A percentile compares a stretch with the other conserved stretches of the same genome.
phyloP scores from a whole-genome alignment of 768 basidiomycete genomes.

The Boletus subparvulus region DNA sequence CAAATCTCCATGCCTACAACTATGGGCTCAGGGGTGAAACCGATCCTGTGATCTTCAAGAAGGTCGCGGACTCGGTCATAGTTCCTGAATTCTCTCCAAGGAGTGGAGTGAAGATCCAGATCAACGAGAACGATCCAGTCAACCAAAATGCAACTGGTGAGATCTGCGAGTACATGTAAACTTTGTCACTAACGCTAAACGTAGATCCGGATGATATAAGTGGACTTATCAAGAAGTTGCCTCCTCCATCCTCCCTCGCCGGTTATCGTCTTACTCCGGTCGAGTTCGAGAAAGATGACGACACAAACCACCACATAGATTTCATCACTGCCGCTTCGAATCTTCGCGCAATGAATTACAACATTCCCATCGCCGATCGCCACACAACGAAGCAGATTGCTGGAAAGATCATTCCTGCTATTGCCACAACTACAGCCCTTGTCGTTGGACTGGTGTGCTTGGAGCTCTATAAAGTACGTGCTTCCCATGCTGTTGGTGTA shows the following conservation, averaged over 20 bases:
- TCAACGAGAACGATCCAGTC: slow-evolving; percentile 89
- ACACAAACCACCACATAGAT: slow-evolving; percentile 96
- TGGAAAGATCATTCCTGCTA: slow-evolving; percentile 98
- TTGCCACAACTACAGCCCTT: slow-evolving; percentile 96
- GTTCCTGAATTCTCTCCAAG: slow-evolving; percentile 93
- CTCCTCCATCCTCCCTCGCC: slow-evolving; percentile 85
- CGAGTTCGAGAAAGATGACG: slow-evolving; percentile 99
- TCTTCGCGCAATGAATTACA: slow-evolving; percentile 93
- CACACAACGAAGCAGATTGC: slow-evolving; percentile 97
- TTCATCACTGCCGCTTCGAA: slow-evolving; percentile 98
- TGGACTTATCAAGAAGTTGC: slow-evolving; percentile 66
- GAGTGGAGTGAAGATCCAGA: slow-evolving; percentile 89
- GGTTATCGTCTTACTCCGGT: slow-evolving; percentile 96
- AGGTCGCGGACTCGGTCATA: slow-evolving; percentile 75
- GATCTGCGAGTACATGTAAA: slow-evolving; percentile 1
- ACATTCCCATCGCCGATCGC: slow-evolving; percentile 78
- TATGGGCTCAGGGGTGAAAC: slow-evolving; percentile 92
- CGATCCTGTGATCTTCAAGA: slow-evolving; percentile 77
- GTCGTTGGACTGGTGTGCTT: slow-evolving; percentile 95
- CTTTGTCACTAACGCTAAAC: slow-evolving; percentile 4
- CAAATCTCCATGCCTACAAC: slow-evolving; percentile 97
- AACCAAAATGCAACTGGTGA: slow-evolving; percentile 45
- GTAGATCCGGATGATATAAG: slow-evolving; percentile 51
- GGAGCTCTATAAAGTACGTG: slow-evolving; percentile 88
- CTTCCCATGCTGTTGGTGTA: not conserved